A percentile compares a stretch with the other conserved stretches of the same genome.
These are phyloP conservation scores for Alternaria rosae DNA, from an alignment of 2,329 filamentous ascomycete species.

Conservation along the genomic window DNA sequence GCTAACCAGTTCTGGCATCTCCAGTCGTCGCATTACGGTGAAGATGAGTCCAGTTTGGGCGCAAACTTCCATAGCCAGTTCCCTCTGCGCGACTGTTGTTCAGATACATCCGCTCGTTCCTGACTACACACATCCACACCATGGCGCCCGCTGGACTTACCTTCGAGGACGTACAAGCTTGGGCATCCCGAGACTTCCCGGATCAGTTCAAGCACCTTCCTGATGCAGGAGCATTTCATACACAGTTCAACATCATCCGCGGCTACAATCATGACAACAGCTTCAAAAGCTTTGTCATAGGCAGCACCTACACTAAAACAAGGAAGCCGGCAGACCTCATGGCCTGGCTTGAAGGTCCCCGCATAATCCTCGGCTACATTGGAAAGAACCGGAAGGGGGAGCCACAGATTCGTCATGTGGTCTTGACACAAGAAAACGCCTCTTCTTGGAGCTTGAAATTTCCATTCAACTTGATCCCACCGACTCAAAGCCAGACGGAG, in stretches of 20 bases:
- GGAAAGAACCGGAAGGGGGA: not conserved
- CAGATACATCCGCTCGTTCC: not conserved
- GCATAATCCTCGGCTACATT: not conserved
- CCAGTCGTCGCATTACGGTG: not conserved
- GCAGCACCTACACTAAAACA: not conserved
- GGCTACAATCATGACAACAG: not conserved
- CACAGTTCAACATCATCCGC: not conserved
- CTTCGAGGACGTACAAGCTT: not conserved
- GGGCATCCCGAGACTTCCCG: not conserved
- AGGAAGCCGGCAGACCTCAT: accelerated
- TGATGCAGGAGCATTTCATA: not conserved
- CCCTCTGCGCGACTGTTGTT: not conserved
- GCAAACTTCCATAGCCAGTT: not conserved
- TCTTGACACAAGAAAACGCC: not conserved
- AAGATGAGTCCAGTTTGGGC: not conserved
- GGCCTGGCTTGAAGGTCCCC: not conserved
- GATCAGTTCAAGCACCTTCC: not conserved
- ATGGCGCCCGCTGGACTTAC: not conserved
- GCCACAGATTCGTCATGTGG: not conserved
- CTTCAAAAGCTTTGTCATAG: not conserved
- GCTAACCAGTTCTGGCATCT: not conserved
- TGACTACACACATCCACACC: not conserved
- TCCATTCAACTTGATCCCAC: not conserved
- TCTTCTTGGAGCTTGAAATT: not conserved
- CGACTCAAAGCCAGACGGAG: not conserved